phyloP scores from a whole-genome alignment of 106 monocot genomes.

The Iris macrosiphon region DNA sequence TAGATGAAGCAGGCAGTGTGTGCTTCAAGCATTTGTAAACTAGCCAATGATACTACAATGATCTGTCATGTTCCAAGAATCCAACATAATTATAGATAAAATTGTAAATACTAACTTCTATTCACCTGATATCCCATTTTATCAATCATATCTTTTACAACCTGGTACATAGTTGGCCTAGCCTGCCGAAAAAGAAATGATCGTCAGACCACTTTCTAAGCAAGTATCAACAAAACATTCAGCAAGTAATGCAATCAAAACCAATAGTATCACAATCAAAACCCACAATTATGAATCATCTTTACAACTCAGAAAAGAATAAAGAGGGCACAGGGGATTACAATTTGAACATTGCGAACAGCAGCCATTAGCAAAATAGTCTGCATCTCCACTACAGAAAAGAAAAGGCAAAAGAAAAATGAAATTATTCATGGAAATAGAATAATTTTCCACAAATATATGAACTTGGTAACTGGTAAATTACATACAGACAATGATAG shows the following conservation, averaged over 20 bases:
- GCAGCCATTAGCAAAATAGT: constrained; percentile 96
- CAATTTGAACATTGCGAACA: constrained; percentile 91
- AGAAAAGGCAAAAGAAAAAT: not conserved
- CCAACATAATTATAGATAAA: no score
- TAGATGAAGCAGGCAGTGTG: not conserved
- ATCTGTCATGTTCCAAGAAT: no score
- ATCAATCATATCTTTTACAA: constrained; percentile 88
- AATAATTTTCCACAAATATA: no score
- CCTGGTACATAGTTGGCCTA: constrained; percentile 89
- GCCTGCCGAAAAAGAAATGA: constrained; percentile 43
- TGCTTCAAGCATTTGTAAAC: not conserved
- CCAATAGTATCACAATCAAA: no score
- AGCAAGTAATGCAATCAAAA: no score
- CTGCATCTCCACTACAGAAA: constrained; percentile 90
- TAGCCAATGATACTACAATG: not conserved
- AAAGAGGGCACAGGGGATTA: constrained; percentile 15
- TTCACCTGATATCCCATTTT: constrained; percentile 89
- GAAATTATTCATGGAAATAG: not conserved
- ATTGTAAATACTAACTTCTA: no score
- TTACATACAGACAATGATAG: constrained; percentile 68
- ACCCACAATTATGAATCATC: no score
- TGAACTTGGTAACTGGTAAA: not conserved
- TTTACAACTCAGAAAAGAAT: no score
- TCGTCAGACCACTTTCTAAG: no score
- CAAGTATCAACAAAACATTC: no score